Conservation (phyloP, 225 moss, liverwort and hornwort species). For the Anthoceros angustus region DNA sequence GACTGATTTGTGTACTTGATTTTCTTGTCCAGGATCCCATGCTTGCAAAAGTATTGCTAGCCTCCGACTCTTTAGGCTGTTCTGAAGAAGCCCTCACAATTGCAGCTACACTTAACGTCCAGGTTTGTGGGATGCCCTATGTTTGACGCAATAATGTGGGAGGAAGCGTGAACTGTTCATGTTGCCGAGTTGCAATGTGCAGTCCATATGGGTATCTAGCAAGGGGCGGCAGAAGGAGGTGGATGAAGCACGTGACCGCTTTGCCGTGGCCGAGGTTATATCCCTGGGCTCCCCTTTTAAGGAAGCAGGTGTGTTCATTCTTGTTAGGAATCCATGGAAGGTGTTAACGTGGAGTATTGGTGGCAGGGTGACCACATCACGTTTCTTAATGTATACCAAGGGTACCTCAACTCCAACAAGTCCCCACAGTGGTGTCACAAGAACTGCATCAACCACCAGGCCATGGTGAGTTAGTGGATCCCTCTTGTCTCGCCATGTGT, state of each 20-base stretch:
- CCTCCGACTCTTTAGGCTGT: conserved; percentile 49
- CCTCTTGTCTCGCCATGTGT: background rate
- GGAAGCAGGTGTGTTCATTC: background rate
- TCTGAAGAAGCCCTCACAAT: conserved; percentile 73
- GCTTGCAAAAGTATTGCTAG: conserved; percentile 74
- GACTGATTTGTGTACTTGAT: background rate
- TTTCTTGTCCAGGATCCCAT: conserved; percentile 44
- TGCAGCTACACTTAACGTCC: conserved; percentile 63
- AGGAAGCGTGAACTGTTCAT: conserved; percentile 1
- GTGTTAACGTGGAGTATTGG: background rate
- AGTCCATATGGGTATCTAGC: conserved; percentile 92
- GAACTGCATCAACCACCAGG: conserved; percentile 78
- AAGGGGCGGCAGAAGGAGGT: conserved; percentile 64
- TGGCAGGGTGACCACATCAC: conserved; percentile 65
- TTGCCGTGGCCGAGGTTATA: conserved; percentile 63
- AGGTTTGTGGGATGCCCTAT: conserved; percentile 9
- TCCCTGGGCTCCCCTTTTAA: background rate
- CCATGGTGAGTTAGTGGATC: conserved; percentile 24
- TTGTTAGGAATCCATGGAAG: background rate
- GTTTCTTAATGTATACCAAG: conserved; percentile 70
- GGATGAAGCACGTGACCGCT: conserved; percentile 66
- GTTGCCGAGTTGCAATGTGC: conserved; percentile 3
- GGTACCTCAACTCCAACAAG: conserved; percentile 42
- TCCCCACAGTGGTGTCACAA: conserved; percentile 85
- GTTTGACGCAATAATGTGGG: background rate